phyloP scores from a whole-genome alignment of 805 yeast species.

The Gaillardinia entomophila region DNA sequence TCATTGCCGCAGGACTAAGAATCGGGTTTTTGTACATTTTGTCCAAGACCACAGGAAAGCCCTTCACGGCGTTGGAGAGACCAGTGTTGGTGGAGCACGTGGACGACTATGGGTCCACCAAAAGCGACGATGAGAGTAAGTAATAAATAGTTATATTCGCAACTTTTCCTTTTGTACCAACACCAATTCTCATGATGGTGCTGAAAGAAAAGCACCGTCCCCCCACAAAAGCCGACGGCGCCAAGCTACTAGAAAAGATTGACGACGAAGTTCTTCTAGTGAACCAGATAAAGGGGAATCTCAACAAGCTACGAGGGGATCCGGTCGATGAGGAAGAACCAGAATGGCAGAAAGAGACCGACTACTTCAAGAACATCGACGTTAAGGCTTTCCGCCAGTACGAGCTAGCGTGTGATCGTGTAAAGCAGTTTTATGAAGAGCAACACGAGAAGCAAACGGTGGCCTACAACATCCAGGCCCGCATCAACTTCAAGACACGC shows the following conservation, averaged over 20 bases:
- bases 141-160: neutral
- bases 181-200: no score
- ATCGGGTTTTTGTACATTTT: constrained; percentile 23
- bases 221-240: neutral
- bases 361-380: constrained; percentile 27
- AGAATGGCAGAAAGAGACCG: constrained; percentile 21
- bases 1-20: constrained; percentile 47
- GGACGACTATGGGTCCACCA: neutral
- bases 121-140: neutral
- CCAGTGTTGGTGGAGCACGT: constrained; percentile 17
- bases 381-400: constrained; percentile 53
- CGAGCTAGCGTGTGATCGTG: constrained; percentile 64
- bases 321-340: neutral
- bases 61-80: constrained; percentile 42
- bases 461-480: constrained; percentile 64
- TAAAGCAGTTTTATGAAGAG: constrained; percentile 58
- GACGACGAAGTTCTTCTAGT: constrained; percentile 22
- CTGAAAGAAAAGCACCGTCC: no score
- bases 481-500: constrained; percentile 66
- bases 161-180: no score
- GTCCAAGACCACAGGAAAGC: constrained; percentile 28
- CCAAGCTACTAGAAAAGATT: constrained; percentile 16
- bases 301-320: constrained; percentile 1
- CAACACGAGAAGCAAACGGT: constrained; percentile 69
- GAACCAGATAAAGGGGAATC: constrained; percentile 9